A percentile compares a stretch with the other conserved stretches of the same genome.
Evolutionary conservation across 2,329 filamentous ascomycete genomes (phyloP).

Genomic region (Colletotrichum tropicicola): DNA sequence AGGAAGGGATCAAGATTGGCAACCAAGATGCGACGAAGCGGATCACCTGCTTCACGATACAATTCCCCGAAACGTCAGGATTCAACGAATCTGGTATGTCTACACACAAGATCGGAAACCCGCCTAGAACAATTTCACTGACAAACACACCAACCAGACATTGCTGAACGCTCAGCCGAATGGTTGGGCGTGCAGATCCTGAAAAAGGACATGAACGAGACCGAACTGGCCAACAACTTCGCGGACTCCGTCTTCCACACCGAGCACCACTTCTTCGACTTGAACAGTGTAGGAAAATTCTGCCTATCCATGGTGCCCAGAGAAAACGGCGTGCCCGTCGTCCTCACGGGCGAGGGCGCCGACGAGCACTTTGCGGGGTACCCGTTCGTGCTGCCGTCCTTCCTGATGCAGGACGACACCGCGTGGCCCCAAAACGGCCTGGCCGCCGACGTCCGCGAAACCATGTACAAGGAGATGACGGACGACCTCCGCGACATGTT

Average conservation of each 20-base stretch:
- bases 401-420: constrained; percentile 56
- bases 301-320: constrained; percentile 55
- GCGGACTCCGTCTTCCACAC: constrained; percentile 40
- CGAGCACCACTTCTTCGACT: constrained; percentile 49
- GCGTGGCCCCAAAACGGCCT: constrained; percentile 39
- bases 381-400: constrained; percentile 53
- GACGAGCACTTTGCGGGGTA: constrained; percentile 67
- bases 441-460: constrained; percentile 4
- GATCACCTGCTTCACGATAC: constrained; percentile 57
- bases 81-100: constrained; percentile 56
- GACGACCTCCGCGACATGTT: constrained; percentile 24
- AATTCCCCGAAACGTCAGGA: constrained; percentile 57
- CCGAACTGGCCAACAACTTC: constrained; percentile 39
- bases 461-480: constrained; percentile 21
- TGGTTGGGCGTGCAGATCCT: constrained; percentile 41
- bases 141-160: constrained; percentile 22
- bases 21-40: constrained; percentile 42
- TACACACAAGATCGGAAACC: too few species aligned
- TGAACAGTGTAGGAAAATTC: constrained; percentile 62
- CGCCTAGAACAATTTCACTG: background rate
- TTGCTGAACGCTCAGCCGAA: constrained; percentile 42
- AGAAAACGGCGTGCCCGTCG: constrained; percentile 59
- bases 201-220: constrained; percentile 39
- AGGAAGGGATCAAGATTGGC: constrained; percentile 56
- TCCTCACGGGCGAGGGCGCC: constrained; percentile 61